Base-by-base conservation (phyloP, 192 early-diverging fungal genomes). In the Backusella macrospora region DNA sequence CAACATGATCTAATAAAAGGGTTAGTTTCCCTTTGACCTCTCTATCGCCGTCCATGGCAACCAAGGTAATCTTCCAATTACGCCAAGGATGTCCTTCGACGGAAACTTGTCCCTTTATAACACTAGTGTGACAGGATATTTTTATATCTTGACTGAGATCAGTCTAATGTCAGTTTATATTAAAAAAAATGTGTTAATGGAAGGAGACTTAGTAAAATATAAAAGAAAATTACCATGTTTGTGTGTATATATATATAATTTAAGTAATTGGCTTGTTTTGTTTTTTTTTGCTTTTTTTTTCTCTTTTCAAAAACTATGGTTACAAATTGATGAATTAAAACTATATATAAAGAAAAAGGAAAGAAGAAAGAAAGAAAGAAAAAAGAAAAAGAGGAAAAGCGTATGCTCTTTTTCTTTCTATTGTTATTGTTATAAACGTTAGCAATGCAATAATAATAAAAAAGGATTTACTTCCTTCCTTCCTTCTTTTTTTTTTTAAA, bases 21-120 rank as follows among this genome's bases (percentile, higher is more conserved):
- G 74, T 47, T 73, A 86, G 18, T 71, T 82, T 67, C 68, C 29
- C 45, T 40, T 73, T 29, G 68, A 69, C 67, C 78, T 80, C 63
- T 83, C 79, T 42, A 48, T 78, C 37, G 73, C 73, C 81, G 67
- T 84, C 76, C 29, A 83, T 68, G 2, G 83, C 83, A 59, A 79
- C 73, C 14, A 86, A 59, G 0, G 81, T 71, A 26, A 86, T 81
- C 63, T 82, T 79, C 85, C 85, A 86, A 39, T 80, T 79, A 23
- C 85, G 76, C 75, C 77, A 79, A 10, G 79, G 75, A 59, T 73
- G 76, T 6, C 81, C 83, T 52, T 82, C 73, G 15, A 13, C 34
- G 18, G 65, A 38, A 2, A 43, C 14, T 62, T 40, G 18, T 13
- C 21, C 73, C 48, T 75, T 75, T 3, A 75, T 62, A 8, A 75